phyloP scores from a whole-genome alignment of 2,329 filamentous ascomycete genomes.

The Microcyclosporella mali region DNA sequence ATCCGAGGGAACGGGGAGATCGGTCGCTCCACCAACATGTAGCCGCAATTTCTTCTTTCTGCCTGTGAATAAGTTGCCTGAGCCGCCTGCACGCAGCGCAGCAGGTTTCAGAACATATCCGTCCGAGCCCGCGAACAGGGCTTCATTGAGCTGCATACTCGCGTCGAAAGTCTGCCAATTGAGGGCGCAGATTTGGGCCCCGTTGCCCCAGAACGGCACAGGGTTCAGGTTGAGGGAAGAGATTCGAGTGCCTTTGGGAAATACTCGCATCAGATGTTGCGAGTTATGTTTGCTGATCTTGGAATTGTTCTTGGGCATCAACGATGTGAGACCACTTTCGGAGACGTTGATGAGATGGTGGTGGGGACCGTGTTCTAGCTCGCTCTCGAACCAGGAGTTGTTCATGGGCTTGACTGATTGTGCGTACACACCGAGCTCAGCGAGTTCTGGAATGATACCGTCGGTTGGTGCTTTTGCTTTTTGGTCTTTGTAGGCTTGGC shows the following conservation, averaged over 20 bases:
- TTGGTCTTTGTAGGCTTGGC: conserved; percentile 49
- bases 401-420: conserved; percentile 63
- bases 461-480: conserved; percentile 43
- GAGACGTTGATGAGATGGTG: conserved; percentile 66
- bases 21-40: conserved; percentile 57
- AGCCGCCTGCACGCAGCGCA: conserved; percentile 52
- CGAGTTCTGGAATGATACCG: conserved; percentile 58
- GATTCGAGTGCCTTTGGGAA: conserved; percentile 63
- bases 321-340: conserved; percentile 51
- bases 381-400: conserved; percentile 57
- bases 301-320: conserved; percentile 44
- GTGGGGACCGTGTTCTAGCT: conserved; percentile 47
- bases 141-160: conserved; percentile 62
- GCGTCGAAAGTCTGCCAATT: conserved; percentile 65
- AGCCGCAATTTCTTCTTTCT: conserved; percentile 50
- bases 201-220: conserved; percentile 59
- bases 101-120: conserved; percentile 62
- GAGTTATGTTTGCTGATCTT: conserved; percentile 57
- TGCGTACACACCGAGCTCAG: conserved; percentile 61
- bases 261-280: conserved; percentile 63
- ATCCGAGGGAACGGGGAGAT: conserved; percentile 51
- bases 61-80: conserved; percentile 44
- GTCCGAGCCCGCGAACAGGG: conserved; percentile 58
- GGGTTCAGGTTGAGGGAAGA: conserved; percentile 59
- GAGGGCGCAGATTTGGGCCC: conserved; percentile 63